Base-by-base conservation (phyloP, 441 rosid genomes). In the Pelargonium hybrid region DNA sequence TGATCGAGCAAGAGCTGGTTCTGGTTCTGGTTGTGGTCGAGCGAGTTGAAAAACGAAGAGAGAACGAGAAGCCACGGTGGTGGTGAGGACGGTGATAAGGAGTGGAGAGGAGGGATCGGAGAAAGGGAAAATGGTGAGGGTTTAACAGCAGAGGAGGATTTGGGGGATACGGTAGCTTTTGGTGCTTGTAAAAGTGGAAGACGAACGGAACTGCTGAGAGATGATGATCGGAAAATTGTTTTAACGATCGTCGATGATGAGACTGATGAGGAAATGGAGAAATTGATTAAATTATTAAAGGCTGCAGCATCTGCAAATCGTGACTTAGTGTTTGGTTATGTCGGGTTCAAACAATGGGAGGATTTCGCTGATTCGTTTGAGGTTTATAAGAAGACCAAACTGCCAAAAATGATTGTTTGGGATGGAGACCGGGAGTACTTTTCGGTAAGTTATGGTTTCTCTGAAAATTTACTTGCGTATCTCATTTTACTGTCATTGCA, bases 301-400 rank as follows among this genome's bases (percentile, higher is more conserved):
- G 91, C 94, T 76, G 96, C 97, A 73, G 97, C 97, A 76, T 81
- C 86, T 77, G 96, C 98, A 37, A 93, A 93, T 85, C 93, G 88
- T 11, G 88, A 93, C 78, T 80, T 93, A 71, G 87, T 89, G 48
- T 91, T 93, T 80, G 93, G 84, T n/a, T 89, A 88, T 80, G 92
- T 88, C 8, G 97, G 98, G 69, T 75, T 89, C 70, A 79, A 85
- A 73, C 96, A 88, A 72, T 93, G 86, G 80, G 87, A 76, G 70
- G 97, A 88, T 6, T 89, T 93, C 78, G 84, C 95, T 25, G 90
- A 88, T 73, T 79, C 90, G 23, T 93, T 91, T 71, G 88, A 80
- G 14, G 85, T 71, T 20, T 78, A 78, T 31, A 79, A 77, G 82
- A 82, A 82, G 75, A 62, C 83, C 66, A 83, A 82, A 41, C 84